These are phyloP conservation scores for Ophiocordyceps sinensis DNA, from an alignment of 2,329 filamentous ascomycete species.

Conservation along the genomic window DNA sequence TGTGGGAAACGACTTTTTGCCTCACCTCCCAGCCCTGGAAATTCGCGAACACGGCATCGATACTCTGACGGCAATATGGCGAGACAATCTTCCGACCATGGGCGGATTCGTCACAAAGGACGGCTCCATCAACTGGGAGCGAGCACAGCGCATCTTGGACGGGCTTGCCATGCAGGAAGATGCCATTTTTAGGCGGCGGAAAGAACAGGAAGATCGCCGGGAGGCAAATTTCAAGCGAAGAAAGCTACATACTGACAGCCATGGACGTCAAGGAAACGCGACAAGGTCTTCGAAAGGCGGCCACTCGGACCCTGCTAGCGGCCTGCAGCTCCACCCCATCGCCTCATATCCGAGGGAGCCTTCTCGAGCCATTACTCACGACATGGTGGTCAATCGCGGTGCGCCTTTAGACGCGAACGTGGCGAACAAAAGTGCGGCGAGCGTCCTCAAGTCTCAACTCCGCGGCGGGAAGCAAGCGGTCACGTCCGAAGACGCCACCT, in stretches of 20 bases:
- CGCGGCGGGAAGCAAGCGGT: constrained; percentile 26
- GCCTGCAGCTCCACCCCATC: constrained; percentile 22
- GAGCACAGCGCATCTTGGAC: constrained; percentile 75
- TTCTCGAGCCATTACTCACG: constrained; percentile 57
- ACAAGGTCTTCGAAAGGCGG: constrained; percentile 12
- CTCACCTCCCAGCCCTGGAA: constrained; percentile 91
- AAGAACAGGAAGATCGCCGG: constrained; percentile 71
- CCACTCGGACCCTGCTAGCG: constrained; percentile 18
- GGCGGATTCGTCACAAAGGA: constrained; percentile 94
- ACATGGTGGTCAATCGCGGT: constrained; percentile 69
- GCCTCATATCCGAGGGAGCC: constrained; percentile 37
- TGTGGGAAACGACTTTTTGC: constrained; percentile 95
- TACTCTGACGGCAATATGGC: constrained; percentile 92
- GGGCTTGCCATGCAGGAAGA: constrained; percentile 89
- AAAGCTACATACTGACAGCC: constrained; percentile 50
- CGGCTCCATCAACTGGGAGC: constrained; percentile 73
- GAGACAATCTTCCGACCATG: constrained; percentile 80
- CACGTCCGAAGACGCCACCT: constrained; percentile 4
- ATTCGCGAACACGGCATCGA: constrained; percentile 97
- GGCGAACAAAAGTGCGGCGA: constrained; percentile 90
- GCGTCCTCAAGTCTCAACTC: constrained; percentile 69
- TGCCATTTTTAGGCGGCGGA: constrained; percentile 77
- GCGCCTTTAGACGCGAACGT: constrained; percentile 53
- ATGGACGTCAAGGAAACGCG: constrained; percentile 10
- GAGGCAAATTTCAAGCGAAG: constrained; percentile 68